phyloP scores from a whole-genome alignment of 768 basidiomycete species.

The Krasilnikovozyma curviuscula region DNA sequence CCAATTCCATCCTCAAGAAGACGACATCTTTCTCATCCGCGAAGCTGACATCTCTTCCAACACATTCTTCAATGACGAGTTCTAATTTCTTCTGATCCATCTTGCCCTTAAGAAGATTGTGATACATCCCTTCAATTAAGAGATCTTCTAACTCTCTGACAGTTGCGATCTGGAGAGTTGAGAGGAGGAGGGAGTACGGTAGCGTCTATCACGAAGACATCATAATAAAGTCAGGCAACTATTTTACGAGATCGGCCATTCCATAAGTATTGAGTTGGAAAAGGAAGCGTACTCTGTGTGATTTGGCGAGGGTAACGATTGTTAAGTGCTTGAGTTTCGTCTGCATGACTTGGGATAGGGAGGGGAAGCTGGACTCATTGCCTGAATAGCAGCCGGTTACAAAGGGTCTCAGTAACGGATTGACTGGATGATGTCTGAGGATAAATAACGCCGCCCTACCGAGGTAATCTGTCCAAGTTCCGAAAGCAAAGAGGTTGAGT shows the following conservation, averaged over 20 bases:
- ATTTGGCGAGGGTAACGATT: constrained; percentile 60
- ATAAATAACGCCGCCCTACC: constrained; percentile 31
- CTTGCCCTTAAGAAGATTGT: constrained; percentile 69
- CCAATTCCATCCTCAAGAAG: constrained; percentile 14
- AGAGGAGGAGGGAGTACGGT: constrained; percentile 53
- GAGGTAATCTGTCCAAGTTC: constrained; percentile 64
- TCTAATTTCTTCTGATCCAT: constrained; percentile 82
- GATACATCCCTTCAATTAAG: constrained; percentile 91
- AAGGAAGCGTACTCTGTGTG: constrained; percentile 43
- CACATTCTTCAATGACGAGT: constrained; percentile 76
- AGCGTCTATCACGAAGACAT: constrained; percentile 27
- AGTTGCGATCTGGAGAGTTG: constrained; percentile 50
- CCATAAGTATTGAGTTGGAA: too few species aligned
- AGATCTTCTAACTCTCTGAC: constrained; percentile 86
- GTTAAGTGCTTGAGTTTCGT: constrained; percentile 85
- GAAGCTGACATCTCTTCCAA: constrained; percentile 57
- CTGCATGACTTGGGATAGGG: constrained; percentile 50
- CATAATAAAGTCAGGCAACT: neutral
- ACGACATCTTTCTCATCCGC: constrained; percentile 10
- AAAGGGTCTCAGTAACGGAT: neutral
- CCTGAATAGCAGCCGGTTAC: constrained; percentile 36
- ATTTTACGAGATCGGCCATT: neutral
- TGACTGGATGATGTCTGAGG: neutral
- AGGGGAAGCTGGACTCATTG: constrained; percentile 44
- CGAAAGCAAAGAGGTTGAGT: constrained; percentile 31